Evolutionary conservation across 768 basidiomycete species (phyloP), one percentile per base, ranked within the genome.

Genomic region (Tephrocybe sp.): DNA sequence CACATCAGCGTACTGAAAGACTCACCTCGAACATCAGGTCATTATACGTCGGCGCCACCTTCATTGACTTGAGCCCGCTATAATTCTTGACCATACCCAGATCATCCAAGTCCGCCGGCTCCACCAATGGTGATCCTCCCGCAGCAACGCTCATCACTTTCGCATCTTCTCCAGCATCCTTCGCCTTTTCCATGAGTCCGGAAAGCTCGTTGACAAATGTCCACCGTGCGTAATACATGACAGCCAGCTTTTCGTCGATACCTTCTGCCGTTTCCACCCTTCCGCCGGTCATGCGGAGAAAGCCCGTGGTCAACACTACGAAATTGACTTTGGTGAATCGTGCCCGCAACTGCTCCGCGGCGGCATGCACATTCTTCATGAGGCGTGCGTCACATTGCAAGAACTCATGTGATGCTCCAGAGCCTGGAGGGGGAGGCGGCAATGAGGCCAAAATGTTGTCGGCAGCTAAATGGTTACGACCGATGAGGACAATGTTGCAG

Each of bases 21-120:
- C 34, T 12, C 42, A 78, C 81, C 73, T 79, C 71, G 40, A 81
- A 54, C 76, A 79, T 78, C n/a, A 79, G 57, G 59, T 83, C 80
- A 52, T 73, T 81, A 54, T 81, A 81, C 0, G 78, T 76, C 15
- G 71, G 65, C 0, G 70, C 66, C 1, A 65, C 55, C 28, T 61
- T 23, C 1, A 66, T 72, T 0, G 75, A 74, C 2, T 65, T 70
- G 5, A 51, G 10, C 0, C 70, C 26, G 1, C 64, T 68, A 59
- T 69, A 83, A n/a, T 48, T 64, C 62, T 77, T 77, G 66, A 77
- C 77, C 58, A 83, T 59, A 0, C 72, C 78, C 18, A 83, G 66
- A 54, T 82, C 79, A n/a, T 81, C 65, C 30, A 75, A 40, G 52
- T 78, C 68, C 11, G 81, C 68, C 8, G 58, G 47, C 0, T 61